Percentiles rank a stretch among this genome's conserved stretches.
Evolutionary conservation across 73 alveolate species (phyloP).

Genomic region (Paramecium octaurelia): DNA sequence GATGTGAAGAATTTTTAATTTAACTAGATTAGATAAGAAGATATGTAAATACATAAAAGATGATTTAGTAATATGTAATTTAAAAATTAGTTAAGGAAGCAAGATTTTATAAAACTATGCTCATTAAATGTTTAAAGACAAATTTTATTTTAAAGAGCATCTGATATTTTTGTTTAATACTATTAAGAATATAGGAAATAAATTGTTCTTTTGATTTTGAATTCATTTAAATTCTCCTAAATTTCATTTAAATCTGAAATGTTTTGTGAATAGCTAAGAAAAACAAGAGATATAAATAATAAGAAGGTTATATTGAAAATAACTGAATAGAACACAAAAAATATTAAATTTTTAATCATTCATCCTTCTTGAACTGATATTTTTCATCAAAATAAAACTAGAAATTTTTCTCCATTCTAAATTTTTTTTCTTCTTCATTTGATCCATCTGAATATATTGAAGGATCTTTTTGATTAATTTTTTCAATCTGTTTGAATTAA

Average conservation of each 20-base stretch:
- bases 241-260: background rate
- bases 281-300: background rate
- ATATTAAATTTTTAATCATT: background rate
- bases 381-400: background rate
- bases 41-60: background rate
- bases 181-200: background rate
- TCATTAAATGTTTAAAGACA: background rate
- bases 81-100: background rate
- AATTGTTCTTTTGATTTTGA: background rate
- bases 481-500: background rate
- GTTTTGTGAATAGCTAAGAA: background rate
- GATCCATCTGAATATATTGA: constrained; percentile 4
- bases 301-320: background rate
- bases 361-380: background rate
- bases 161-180: too few species aligned
- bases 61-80: background rate
- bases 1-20: background rate
- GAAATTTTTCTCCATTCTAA: constrained; percentile 5
- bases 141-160: background rate
- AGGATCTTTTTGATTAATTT: background rate
- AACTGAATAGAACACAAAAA: background rate
- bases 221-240: too few species aligned
- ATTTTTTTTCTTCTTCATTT: background rate
- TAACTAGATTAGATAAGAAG: background rate
- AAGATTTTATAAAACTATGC: background rate